Percentiles rank a stretch among this genome's conserved stretches.
These are phyloP conservation scores for Fraxinus albicans DNA, from an alignment of 305 asterid species.

Conservation along the genomic window DNA sequence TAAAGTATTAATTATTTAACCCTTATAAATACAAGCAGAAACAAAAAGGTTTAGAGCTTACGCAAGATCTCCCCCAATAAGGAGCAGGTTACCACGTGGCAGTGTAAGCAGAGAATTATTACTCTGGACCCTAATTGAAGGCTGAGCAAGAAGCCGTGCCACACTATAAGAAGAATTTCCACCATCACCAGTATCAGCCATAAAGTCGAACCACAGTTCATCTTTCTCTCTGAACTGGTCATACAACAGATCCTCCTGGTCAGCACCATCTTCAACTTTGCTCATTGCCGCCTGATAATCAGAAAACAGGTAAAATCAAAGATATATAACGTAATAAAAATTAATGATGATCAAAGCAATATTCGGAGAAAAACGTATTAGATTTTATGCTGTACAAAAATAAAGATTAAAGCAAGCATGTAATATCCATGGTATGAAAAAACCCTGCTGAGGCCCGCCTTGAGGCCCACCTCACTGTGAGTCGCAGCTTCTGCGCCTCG, in stretches of 20 bases:
- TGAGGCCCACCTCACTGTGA: too few relatives aligned
- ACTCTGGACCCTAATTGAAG: constrained; percentile 53
- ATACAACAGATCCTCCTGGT: constrained; percentile 79
- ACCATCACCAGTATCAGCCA: constrained; percentile 99
- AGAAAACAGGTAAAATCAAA: constrained; percentile 17
- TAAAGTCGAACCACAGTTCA: constrained; percentile 96
- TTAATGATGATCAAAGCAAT: neutral
- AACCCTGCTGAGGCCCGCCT: too few relatives aligned
- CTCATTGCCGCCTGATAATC: constrained; percentile 92
- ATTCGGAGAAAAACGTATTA: neutral
- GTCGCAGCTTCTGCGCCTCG: too few relatives aligned
- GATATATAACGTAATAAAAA: neutral
- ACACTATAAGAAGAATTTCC: constrained; percentile 94
- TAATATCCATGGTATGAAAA: too few relatives aligned
- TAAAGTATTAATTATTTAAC: neutral
- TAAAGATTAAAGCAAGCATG: neutral
- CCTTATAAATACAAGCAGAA: neutral
- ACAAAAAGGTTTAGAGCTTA: constrained; percentile 47
- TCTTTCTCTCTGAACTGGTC: constrained; percentile 82
- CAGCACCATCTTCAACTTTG: constrained; percentile 70
- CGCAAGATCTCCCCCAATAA: constrained; percentile 99
- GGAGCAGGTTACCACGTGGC: constrained; percentile 87
- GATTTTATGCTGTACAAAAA: neutral
- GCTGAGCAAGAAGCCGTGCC: constrained; percentile 98
- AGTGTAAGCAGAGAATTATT: constrained; percentile 52